Conservation (phyloP, 2,329 filamentous ascomycete genomes). For the Penicillium psychrosexuale region DNA sequence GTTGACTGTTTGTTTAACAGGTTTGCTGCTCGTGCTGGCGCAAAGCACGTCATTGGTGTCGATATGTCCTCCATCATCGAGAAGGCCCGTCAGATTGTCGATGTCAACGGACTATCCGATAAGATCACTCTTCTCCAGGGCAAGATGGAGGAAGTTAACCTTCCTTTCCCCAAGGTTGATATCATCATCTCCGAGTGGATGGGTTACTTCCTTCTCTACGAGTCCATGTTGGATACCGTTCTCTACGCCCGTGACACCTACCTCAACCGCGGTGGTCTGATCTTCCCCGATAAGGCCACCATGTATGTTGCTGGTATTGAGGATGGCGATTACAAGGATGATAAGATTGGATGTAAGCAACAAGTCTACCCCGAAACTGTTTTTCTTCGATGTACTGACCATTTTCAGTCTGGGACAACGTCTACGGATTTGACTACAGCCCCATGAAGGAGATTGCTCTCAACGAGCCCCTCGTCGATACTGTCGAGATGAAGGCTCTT, state of each 20-base stretch:
- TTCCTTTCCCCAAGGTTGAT: constrained; percentile 93
- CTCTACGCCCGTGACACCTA: constrained; percentile 94
- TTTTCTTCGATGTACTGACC: constrained; percentile 23
- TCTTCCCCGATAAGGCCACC: constrained; percentile 98
- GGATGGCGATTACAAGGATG: constrained; percentile 98
- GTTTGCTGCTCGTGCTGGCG: constrained; percentile 94
- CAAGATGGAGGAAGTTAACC: constrained; percentile 98
- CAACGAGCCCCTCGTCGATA: constrained; percentile 94
- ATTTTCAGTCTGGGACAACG: constrained; percentile 89
- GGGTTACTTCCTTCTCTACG: constrained; percentile 98
- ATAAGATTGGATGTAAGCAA: constrained; percentile 95
- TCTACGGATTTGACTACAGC: constrained; percentile 95
- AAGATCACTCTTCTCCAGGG: constrained; percentile 98
- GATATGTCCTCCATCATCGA: constrained; percentile 99
- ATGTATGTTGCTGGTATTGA: constrained; percentile 97
- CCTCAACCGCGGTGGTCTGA: constrained; percentile 78
- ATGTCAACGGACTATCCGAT: constrained; percentile 83
- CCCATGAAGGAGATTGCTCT: constrained; percentile 91
- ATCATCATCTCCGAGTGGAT: constrained; percentile 99
- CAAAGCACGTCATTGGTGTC: constrained; percentile 97
- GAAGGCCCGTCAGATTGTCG: constrained; percentile 94
- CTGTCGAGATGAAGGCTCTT: constrained; percentile 93
- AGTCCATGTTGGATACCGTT: constrained; percentile 98
- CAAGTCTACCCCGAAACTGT: neutral
- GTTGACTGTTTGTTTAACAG: constrained; percentile 47